phyloP scores from a whole-genome alignment of 2,329 filamentous ascomycete species.

The Claviceps purpurea region DNA sequence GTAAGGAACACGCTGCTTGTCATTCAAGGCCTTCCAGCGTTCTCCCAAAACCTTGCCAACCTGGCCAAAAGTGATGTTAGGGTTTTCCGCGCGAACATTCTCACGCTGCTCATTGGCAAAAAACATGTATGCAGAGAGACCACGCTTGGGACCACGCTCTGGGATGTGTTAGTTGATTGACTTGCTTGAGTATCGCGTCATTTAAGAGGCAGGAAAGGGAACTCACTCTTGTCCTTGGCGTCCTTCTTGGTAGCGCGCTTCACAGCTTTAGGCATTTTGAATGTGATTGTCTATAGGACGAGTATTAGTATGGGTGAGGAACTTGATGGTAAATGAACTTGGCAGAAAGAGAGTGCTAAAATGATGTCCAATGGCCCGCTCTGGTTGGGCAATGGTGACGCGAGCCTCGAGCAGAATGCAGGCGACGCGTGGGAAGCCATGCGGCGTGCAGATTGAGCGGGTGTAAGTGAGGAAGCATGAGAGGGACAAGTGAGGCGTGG shows the following conservation, averaged over 20 bases:
- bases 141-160: constrained; percentile 73
- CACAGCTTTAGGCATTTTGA: constrained; percentile 45
- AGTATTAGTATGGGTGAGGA: constrained; percentile 6
- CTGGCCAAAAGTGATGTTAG: constrained; percentile 94
- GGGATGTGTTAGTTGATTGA: constrained; percentile 20
- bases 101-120: constrained; percentile 99
- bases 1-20: constrained; percentile 86
- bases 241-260: constrained; percentile 42
- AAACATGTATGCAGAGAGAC: constrained; percentile 99
- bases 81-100: constrained; percentile 96
- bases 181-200: not conserved
- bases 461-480: constrained; percentile 2
- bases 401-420: not conserved
- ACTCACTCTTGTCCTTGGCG: constrained; percentile 48
- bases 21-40: constrained; percentile 93
- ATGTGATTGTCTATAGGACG: constrained; percentile 13
- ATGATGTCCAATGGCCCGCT: no score
- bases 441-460: not conserved
- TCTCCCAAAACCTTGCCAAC: constrained; percentile 97
- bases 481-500: constrained; percentile 13
- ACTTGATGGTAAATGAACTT: not conserved
- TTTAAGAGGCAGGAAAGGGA: not conserved
- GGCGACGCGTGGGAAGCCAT: not conserved
- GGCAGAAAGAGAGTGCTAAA: no score
- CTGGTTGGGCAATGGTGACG: not conserved